Conservation (phyloP, 164 flowering plant species). For the Vitis riparia region DNA sequence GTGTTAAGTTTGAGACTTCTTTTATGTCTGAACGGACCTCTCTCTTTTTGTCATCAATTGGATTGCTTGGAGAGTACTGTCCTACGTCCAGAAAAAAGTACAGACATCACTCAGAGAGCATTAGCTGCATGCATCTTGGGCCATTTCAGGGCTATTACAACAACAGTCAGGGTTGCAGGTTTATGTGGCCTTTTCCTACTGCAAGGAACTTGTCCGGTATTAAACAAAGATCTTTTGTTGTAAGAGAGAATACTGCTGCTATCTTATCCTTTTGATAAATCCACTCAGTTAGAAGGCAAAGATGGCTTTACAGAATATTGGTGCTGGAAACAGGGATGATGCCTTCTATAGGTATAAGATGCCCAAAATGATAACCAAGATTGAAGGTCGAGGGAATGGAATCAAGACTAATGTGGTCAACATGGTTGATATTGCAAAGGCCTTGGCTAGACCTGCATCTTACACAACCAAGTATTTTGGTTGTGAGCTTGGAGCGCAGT, state of each 20-base stretch:
- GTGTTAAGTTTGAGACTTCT: slow-evolving; percentile 47
- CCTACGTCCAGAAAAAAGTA: slow-evolving; percentile 55
- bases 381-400: slow-evolving; percentile 96
- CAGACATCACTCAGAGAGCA: slow-evolving; percentile 17
- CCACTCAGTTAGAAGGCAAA: slow-evolving; percentile 6
- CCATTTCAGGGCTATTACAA: slow-evolving; percentile 10
- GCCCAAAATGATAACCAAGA: slow-evolving; percentile 92
- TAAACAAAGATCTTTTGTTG: neutral
- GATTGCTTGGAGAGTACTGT: slow-evolving; percentile 71
- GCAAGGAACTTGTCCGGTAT: neutral
- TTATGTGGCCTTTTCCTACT: slow-evolving; percentile 21
- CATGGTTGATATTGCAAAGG: slow-evolving; percentile 92
- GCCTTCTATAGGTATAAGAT: slow-evolving; percentile 97
- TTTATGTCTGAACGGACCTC: slow-evolving; percentile 74
- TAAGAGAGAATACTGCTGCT: slow-evolving; percentile 11
- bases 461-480: slow-evolving; percentile 93
- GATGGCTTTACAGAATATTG: slow-evolving; percentile 92
- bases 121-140: slow-evolving; percentile 50
- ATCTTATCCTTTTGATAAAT: slow-evolving; percentile 8
- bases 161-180: slow-evolving; percentile 26
- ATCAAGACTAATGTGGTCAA: slow-evolving; percentile 91
- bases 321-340: slow-evolving; percentile 90
- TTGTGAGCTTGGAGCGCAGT: slow-evolving; percentile 91
- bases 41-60: slow-evolving; percentile 57
- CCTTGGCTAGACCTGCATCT: slow-evolving; percentile 84